A percentile compares a stretch with the other conserved stretches of the same genome.
Conservation (phyloP, 2,329 filamentous ascomycete species). For the Calonectria leucothoes region DNA sequence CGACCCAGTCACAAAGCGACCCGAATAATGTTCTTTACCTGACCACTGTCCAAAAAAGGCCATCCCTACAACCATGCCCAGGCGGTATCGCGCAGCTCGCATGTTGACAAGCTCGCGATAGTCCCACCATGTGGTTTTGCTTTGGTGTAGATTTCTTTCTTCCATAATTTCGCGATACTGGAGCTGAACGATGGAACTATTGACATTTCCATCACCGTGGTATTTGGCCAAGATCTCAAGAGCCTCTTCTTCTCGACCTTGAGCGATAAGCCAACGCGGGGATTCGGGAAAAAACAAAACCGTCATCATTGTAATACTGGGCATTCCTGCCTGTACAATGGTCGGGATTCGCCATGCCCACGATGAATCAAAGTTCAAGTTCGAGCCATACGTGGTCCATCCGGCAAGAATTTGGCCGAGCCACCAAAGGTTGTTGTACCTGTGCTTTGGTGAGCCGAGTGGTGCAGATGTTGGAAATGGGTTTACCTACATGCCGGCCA, state of each 20-base stretch:
- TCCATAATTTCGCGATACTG: slow-evolving; percentile 51
- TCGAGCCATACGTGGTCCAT: slow-evolving; percentile 60
- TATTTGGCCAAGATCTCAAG: slow-evolving; percentile 58
- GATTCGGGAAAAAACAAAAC: slow-evolving; percentile 48
- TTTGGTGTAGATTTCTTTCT: slow-evolving; percentile 57
- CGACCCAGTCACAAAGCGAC: too few relatives aligned
- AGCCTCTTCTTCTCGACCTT: slow-evolving; percentile 55
- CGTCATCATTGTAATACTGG: background rate
- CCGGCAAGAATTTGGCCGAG: slow-evolving; percentile 9
- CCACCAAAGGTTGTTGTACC: slow-evolving; percentile 18
- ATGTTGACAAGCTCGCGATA: slow-evolving; percentile 62
- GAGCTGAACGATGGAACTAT: slow-evolving; percentile 43
- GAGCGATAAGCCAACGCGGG: slow-evolving; percentile 50
- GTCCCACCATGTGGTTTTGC: slow-evolving; percentile 69
- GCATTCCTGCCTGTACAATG: background rate
- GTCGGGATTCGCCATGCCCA: slow-evolving; percentile 12
- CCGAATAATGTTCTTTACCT: slow-evolving; percentile 55
- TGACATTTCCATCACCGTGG: slow-evolving; percentile 58
- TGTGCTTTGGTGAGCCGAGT: background rate
- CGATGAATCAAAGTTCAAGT: slow-evolving; percentile 28
- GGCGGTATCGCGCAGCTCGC: slow-evolving; percentile 60
- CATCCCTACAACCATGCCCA: slow-evolving; percentile 62
- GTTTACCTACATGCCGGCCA: slow-evolving; percentile 62
- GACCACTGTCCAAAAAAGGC: slow-evolving; percentile 65
- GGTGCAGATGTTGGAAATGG: background rate